Base-by-base conservation (phyloP, 345 rosid species). In the Corchorus olitorius region DNA sequence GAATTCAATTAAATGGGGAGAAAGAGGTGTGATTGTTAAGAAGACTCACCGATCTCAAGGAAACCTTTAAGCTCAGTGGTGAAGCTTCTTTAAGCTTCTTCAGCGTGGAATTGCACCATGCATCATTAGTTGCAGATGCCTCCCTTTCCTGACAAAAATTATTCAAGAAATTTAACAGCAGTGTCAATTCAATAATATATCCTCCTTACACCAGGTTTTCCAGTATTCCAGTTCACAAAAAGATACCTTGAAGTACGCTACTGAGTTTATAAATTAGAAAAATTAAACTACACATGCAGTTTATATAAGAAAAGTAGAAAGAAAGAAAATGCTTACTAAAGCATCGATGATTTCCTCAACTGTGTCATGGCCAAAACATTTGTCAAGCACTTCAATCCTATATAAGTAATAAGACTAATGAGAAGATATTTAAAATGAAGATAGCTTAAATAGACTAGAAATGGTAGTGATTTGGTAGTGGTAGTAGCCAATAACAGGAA, bases 21-120 rank as follows among this genome's bases (percentile, higher is more conserved):
- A 41, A 45, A 66, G 45, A 14, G 2, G 8, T 20, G 3, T 5
- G 45, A 6, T 56, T 4, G 54, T 52, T 34, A 17, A 73, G 69
- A 39, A 78, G 41, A 88, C 99, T 87, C 83, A 91, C 99, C 35
- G 98, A 93, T 93, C 91, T 92, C 77, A 96, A 80, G 59, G 97
- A 80, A 71, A 93, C 95, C 86, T 93, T 96, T 88, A 96, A 89
- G 80, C 98, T 89, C 86, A 93, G 76, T 12, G 99, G 98, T 14
- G 98, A 93, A 76, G 88, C 82, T 84, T 89, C 93, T 82, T 79
- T 88, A 63, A 96, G 97, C 75, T 87, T 87, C 73, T 86, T 83
- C 65, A 92, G 65, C 46, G 98, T 85, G 2, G 87, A 85, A 58
- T 20, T 80, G 82, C 94, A 92, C 96, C 96, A 94, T 53, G 65